Evolutionary conservation across 2,329 filamentous ascomycete genomes (phyloP).

Genomic region (Lecanicillium sp.): DNA sequence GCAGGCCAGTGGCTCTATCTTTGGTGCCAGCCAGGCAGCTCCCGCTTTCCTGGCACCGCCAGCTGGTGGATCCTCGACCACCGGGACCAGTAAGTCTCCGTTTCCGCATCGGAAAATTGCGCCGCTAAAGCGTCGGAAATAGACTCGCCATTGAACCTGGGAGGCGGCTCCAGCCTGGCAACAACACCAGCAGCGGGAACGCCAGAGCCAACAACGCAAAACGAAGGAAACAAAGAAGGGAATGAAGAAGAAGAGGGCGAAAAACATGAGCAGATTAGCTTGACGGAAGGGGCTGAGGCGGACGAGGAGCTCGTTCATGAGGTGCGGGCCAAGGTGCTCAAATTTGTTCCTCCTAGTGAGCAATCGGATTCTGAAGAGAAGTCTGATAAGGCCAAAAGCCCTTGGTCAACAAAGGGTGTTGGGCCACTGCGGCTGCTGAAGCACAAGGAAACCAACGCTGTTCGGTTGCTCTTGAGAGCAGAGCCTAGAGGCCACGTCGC

Average conservation of each 20-base stretch:
- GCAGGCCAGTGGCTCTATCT: constrained; percentile 20
- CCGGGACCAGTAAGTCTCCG: constrained; percentile 38
- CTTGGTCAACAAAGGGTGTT: constrained; percentile 63
- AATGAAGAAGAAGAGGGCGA: constrained; percentile 45
- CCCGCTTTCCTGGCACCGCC: constrained; percentile 33
- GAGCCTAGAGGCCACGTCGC: constrained; percentile 67
- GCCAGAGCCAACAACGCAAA: constrained; percentile 44
- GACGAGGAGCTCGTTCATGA: constrained; percentile 65
- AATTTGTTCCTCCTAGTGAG: constrained; percentile 43
- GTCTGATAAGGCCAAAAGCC: constrained; percentile 37
- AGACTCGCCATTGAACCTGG: constrained; percentile 49
- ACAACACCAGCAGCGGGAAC: constrained; percentile 52
- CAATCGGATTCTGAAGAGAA: constrained; percentile 35
- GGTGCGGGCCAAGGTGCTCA: constrained; percentile 60
- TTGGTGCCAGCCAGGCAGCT: constrained; percentile 25
- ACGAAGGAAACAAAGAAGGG: constrained; percentile 30
- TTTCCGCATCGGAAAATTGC: constrained; percentile 32
- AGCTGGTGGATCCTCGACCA: constrained; percentile 33
- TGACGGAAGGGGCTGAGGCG: constrained; percentile 61
- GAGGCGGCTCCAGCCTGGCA: constrained; percentile 51
- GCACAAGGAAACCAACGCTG: constrained; percentile 58
- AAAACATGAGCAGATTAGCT: constrained; percentile 60
- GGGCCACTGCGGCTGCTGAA: constrained; percentile 66
- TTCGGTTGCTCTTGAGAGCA: constrained; percentile 63
- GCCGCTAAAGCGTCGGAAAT: constrained; percentile 37